Percentiles rank a stretch among this genome's conserved stretches.
phyloP scores from a whole-genome alignment of 805 yeast species.

The Candida methanosorbosa region DNA sequence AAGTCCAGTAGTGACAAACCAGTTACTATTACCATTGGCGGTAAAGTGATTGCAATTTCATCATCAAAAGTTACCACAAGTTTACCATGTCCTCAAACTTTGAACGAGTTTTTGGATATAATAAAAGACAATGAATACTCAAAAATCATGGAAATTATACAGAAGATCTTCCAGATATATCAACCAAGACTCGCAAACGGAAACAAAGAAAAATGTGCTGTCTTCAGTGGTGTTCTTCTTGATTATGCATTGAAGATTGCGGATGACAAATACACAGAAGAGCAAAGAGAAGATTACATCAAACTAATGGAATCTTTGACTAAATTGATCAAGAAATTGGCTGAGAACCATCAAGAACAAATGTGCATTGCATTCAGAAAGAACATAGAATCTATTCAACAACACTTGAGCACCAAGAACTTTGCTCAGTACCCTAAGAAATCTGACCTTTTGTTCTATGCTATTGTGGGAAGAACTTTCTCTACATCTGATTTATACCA shows the following conservation, averaged over 20 bases:
- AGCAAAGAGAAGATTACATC: constrained; percentile 18
- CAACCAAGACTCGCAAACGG: constrained; percentile 78
- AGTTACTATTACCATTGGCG: constrained; percentile 24
- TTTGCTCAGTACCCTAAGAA: constrained; percentile 24
- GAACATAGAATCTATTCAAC: constrained; percentile 47
- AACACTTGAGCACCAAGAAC: constrained; percentile 29
- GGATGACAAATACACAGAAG: constrained; percentile 20
- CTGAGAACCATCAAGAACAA: constrained; percentile 56
- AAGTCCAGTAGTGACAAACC: constrained; percentile 4
- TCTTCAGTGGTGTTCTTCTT: constrained; percentile 53
- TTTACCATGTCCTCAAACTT: constrained; percentile 39
- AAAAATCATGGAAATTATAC: constrained; percentile 40
- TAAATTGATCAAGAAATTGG: constrained; percentile 41
- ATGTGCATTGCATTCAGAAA: constrained; percentile 57
- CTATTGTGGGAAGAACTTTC: constrained; percentile 66
- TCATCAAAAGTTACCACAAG: constrained; percentile 8
- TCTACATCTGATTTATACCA: constrained; percentile 97
- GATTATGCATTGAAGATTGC: constrained; percentile 50
- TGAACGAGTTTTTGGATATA: constrained; percentile 32
- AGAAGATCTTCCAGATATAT: constrained; percentile 47
- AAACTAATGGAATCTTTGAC: constrained; percentile 29
- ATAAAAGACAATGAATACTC: constrained; percentile 23
- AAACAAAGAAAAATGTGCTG: constrained; percentile 65
- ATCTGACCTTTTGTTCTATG: constrained; percentile 59
- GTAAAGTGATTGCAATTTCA: constrained; percentile 18